Conservation (phyloP, 1,284 basidiomycete genomes). For the Irpex sp. region DNA sequence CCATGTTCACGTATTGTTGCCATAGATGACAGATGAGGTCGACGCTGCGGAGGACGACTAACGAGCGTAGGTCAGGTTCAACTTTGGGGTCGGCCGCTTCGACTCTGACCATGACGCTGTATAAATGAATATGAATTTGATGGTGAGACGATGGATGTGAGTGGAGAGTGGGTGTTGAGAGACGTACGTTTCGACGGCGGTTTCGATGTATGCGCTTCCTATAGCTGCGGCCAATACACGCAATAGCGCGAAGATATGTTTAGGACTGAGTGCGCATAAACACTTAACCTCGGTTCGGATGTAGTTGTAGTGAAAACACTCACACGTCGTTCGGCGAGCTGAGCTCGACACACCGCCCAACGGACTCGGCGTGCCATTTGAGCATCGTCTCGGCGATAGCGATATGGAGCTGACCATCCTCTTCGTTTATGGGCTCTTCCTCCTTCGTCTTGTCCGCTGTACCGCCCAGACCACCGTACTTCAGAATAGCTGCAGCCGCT, state of each 20-base stretch:
- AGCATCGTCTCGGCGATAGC: constrained; percentile 86
- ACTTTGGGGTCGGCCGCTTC: constrained; percentile 72
- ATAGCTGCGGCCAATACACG: constrained; percentile 89
- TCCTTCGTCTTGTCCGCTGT: constrained; percentile 51
- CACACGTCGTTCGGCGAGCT: constrained; percentile 80
- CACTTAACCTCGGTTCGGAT: constrained; percentile 1
- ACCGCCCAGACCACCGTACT: constrained; percentile 74
- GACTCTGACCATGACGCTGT: constrained; percentile 69
- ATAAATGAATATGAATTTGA: neutral
- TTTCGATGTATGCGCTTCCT: constrained; percentile 85
- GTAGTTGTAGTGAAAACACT: constrained; percentile 28
- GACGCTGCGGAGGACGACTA: constrained; percentile 70
- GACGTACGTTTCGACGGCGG: constrained; percentile 86
- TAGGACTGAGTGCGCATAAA: constrained; percentile 56
- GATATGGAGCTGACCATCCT: constrained; percentile 78
- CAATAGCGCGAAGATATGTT: constrained; percentile 85
- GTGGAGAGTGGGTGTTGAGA: neutral
- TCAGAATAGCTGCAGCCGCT: constrained; percentile 77
- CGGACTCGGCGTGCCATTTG: constrained; percentile 94
- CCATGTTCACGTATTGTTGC: constrained; percentile 95
- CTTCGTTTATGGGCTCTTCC: constrained; percentile 73
- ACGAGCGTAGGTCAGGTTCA: constrained; percentile 77
- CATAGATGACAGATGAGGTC: constrained; percentile 93
- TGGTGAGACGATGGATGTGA: neutral
- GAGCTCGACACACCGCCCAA: constrained; percentile 89